These are phyloP conservation scores for Rhynchospora pubera DNA, from an alignment of 176 grass and related monocot genomes.

Conservation along the genomic window DNA sequence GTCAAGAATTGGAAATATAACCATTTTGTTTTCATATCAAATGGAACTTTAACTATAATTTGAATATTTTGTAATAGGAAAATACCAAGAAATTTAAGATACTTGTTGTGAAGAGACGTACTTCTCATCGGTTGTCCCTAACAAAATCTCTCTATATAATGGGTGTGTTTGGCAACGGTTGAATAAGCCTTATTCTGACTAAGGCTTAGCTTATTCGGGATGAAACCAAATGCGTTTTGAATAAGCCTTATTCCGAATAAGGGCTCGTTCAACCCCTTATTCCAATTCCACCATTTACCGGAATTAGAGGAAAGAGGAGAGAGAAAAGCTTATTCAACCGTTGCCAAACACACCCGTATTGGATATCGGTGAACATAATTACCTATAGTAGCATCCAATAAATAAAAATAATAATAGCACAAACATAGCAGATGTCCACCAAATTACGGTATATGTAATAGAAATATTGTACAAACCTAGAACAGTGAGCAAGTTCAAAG, in stretches of 20 bases:
- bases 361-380: neutral
- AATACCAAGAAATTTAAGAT: neutral
- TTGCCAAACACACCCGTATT: too few species aligned
- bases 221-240: too few species aligned
- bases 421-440: neutral
- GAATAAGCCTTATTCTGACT: too few species aligned
- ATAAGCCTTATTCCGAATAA: too few species aligned
- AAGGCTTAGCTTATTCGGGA: too few species aligned
- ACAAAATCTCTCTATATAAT: neutral
- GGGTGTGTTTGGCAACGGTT: too few species aligned
- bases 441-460: neutral
- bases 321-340: too few species aligned
- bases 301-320: too few species aligned
- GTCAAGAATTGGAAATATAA: neutral
- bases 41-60: neutral
- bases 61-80: neutral
- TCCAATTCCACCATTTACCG: too few species aligned
- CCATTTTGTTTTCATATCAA: neutral
- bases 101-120: neutral
- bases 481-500: slow-evolving; percentile 98
- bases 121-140: neutral
- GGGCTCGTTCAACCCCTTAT: too few species aligned
- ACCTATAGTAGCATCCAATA: neutral
- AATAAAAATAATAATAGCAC: neutral
- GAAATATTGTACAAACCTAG: slow-evolving; percentile 28